Evolutionary conservation across 805 yeast species (phyloP), one percentile per base, ranked within the genome.

Genomic region (Saturnispora galanensis): DNA sequence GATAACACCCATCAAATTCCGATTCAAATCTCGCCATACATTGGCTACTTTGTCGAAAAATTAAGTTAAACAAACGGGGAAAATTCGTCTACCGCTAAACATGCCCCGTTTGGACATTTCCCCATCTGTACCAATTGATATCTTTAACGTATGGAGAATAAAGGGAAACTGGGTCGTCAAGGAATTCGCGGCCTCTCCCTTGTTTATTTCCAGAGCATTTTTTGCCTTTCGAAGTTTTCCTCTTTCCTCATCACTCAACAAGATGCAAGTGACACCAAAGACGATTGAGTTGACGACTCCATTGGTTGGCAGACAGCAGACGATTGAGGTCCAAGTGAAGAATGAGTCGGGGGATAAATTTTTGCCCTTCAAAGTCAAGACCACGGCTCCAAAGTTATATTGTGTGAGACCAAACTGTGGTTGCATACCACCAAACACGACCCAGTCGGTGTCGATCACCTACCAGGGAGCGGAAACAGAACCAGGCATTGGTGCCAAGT

Each of bases 381-480:
- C 98, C 38, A 93, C 98, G 6, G 97, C 97, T 9, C 98, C 98
- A 49, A 89, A 86, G 64, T 71, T 86, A 64, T 74, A 89, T 71
- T 86, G 96, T 64, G 97, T 93, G 42, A 82, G 96, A 67, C 98
- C 98, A 50, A 93, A 89, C 64, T 90, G 97, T 48, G 78, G 93
- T 12, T 63, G 82, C 31, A 70, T 93, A 46, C 71, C 70, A 28
- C 89, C 97, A 11, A 93, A 94, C 31, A 75, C 76, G 52, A 63
- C 79, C 18, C 65, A 80, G 43, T 77, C 83, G 45, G 84, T 93
- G 43, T 76, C 89, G 39, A 81, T 93, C 56, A 86, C 87, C 56
- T 78, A 87, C 50, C 89, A 89, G 65, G 96, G 95, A 12, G 71
- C 84, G 54, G 68, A 79, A 44, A 78, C 79, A 56, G 90, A 85